phyloP scores from a whole-genome alignment of 108 stramenopile species.

The Bacterosira constricta region DNA sequence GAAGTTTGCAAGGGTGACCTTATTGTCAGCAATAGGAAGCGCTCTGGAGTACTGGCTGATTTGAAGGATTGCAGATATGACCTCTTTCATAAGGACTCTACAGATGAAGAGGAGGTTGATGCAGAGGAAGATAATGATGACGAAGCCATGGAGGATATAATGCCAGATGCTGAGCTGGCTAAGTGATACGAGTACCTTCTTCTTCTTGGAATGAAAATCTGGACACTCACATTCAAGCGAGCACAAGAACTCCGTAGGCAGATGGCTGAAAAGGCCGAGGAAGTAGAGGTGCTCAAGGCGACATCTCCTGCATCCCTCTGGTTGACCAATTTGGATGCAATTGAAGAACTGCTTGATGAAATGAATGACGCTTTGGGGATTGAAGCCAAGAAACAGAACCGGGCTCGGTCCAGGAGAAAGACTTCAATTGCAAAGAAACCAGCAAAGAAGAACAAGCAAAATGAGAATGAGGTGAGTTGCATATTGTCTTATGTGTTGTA shows the following conservation, averaged over 20 bases:
- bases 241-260: constrained; percentile 86
- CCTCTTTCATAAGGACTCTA: constrained; percentile 46
- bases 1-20: constrained; percentile 92
- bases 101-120: constrained; percentile 62
- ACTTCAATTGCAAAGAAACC: constrained; percentile 27
- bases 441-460: constrained; percentile 50
- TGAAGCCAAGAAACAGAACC: constrained; percentile 59
- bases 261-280: constrained; percentile 79
- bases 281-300: constrained; percentile 73
- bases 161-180: constrained; percentile 62
- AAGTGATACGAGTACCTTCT: constrained; percentile 98
- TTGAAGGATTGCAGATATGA: constrained; percentile 87
- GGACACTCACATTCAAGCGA: constrained; percentile 94
- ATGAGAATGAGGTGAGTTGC: constrained; percentile 30
- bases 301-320: constrained; percentile 86
- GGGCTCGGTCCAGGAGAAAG: constrained; percentile 41
- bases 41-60: constrained; percentile 82
- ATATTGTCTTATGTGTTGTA: no score
- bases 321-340: constrained; percentile 90
- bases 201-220: constrained; percentile 97
- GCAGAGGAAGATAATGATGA: no score
- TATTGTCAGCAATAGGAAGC: constrained; percentile 91
- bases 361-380: constrained; percentile 63
- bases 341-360: constrained; percentile 88
- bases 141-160: constrained; percentile 48